These are phyloP conservation scores for Lagenaria siceraria DNA, from an alignment of 306 rosid genomes.

Conservation along the genomic window DNA sequence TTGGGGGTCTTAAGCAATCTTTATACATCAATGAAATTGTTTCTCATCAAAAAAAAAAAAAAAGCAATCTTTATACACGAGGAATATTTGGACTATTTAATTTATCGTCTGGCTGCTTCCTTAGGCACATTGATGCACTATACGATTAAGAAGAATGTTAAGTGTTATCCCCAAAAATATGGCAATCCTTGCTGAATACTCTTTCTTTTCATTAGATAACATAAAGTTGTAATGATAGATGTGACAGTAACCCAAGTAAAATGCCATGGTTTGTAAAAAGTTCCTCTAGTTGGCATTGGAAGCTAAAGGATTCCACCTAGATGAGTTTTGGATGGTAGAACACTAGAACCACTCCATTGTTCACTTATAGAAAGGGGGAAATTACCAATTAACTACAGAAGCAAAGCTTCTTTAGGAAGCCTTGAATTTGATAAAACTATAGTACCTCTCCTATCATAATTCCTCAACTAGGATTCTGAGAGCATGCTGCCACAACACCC, in stretches of 20 bases:
- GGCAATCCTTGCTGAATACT: not conserved
- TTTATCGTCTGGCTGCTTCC: not conserved
- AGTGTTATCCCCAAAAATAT: not conserved
- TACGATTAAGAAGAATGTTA: not conserved
- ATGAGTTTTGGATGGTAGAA: not conserved
- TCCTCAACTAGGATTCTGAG: not conserved
- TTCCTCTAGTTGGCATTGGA: not conserved
- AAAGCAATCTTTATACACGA: not conserved
- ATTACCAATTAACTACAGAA: not conserved
- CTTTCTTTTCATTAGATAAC: not conserved
- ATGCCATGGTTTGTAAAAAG: not conserved
- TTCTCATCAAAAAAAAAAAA: too few relatives aligned
- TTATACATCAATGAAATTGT: not conserved
- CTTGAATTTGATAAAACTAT: not conserved
- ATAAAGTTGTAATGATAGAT: not conserved
- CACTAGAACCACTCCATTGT: not conserved
- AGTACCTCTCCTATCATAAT: not conserved
- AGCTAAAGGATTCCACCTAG: not conserved
- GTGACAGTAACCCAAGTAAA: not conserved
- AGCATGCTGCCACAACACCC: not conserved
- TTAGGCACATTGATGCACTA: not conserved
- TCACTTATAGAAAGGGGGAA: not conserved
- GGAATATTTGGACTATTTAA: not conserved
- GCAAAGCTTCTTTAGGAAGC: not conserved
- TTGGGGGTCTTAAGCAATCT: not conserved